Evolutionary conservation across 306 rosid genomes (phyloP).

Genomic region (Castanea crenata): DNA sequence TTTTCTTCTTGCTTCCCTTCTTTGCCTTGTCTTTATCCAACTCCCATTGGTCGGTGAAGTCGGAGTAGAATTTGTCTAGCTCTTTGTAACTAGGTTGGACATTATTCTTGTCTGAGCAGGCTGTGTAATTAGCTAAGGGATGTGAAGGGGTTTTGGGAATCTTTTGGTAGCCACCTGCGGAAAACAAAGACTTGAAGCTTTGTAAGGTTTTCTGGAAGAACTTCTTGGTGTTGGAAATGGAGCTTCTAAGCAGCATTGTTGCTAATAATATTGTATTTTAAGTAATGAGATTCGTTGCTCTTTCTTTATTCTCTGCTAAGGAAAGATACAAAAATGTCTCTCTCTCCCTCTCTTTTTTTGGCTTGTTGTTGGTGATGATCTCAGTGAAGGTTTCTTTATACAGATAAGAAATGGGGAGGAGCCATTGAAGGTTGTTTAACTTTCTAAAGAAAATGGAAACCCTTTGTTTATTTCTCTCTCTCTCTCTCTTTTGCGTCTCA

Average conservation of each 20-base stretch:
- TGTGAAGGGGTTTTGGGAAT: constrained; percentile 64
- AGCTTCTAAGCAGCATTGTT: constrained; percentile 61
- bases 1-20: constrained; percentile 29
- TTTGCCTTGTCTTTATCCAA: constrained; percentile 23
- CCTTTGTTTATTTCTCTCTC: not conserved
- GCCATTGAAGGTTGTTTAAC: constrained; percentile 43
- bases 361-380: constrained; percentile 31
- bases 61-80: constrained; percentile 42
- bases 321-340: constrained; percentile 5
- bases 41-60: constrained; percentile 43
- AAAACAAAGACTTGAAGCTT: constrained; percentile 67
- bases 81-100: constrained; percentile 31
- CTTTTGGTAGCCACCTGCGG: constrained; percentile 56
- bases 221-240: constrained; percentile 72
- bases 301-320: constrained; percentile 9
- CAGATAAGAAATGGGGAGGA: constrained; percentile 37
- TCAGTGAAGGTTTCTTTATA: constrained; percentile 48
- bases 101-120: constrained; percentile 19
- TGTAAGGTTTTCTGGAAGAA: constrained; percentile 68
- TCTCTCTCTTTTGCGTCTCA: constrained; percentile 8
- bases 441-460: constrained; percentile 16
- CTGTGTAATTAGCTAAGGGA: constrained; percentile 22
- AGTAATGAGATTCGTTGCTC: constrained; percentile 20
- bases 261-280: not conserved
- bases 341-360: constrained; percentile 16